Evolutionary conservation across 2,329 filamentous ascomycete species (phyloP).

Genomic region (Neurospora sp.): DNA sequence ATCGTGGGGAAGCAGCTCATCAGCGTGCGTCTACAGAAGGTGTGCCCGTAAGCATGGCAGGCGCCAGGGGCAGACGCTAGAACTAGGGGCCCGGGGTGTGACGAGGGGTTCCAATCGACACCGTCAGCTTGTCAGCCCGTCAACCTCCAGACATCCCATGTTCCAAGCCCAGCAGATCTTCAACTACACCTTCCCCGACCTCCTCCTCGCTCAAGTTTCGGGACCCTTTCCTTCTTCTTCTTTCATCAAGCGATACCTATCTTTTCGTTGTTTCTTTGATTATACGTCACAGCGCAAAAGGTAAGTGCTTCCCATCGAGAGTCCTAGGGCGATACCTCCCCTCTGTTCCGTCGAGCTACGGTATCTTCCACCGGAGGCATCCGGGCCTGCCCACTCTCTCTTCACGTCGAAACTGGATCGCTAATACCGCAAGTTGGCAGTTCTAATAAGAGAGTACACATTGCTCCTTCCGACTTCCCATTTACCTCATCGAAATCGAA

Average conservation of each 20-base stretch:
- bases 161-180: not conserved
- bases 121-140: not conserved
- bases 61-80: not conserved
- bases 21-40: not conserved
- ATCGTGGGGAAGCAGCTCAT: not conserved
- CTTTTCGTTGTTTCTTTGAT: not conserved
- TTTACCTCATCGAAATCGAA: not conserved
- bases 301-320: not conserved
- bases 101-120: not conserved
- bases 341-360: not conserved
- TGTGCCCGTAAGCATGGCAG: not conserved
- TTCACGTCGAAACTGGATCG: not conserved
- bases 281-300: not conserved
- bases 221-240: not conserved
- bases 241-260: not conserved
- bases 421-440: not conserved
- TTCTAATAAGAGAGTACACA: not conserved
- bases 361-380: not conserved
- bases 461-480: not conserved
- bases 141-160: not conserved
- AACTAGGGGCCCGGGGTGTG: not conserved
- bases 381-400: not conserved
- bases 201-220: not conserved
- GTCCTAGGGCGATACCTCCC: not conserved
- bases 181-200: not conserved